These are phyloP conservation scores for Diophrys sp. DNA, from an alignment of 73 alveolate species.

Conservation along the genomic window DNA sequence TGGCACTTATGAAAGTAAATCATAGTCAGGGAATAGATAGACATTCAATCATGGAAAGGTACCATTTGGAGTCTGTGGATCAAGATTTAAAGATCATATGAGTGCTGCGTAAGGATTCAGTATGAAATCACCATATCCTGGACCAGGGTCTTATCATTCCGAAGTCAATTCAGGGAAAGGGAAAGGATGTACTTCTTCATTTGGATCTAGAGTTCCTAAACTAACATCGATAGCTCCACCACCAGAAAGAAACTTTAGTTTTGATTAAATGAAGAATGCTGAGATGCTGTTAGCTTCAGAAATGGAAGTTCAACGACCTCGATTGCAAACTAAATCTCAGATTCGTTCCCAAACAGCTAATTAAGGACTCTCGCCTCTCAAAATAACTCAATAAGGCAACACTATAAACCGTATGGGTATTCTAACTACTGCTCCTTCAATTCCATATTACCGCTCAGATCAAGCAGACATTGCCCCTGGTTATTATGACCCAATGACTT, in stretches of 20 bases:
- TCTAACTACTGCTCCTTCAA: constrained; percentile 4
- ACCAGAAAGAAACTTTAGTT: not conserved
- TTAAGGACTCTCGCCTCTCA: not conserved
- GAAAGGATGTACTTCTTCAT: not conserved
- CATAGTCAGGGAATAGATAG: not conserved
- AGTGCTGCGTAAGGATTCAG: too few relatives aligned
- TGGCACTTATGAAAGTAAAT: not conserved
- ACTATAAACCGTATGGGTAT: not conserved
- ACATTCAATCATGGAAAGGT: not conserved
- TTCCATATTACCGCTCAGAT: not conserved
- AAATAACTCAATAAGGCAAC: not conserved
- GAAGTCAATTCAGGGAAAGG: too few relatives aligned
- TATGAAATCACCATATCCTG: not conserved
- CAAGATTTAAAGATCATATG: not conserved
- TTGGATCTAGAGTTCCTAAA: not conserved
- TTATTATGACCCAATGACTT: constrained; percentile 1
- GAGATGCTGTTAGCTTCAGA: not conserved
- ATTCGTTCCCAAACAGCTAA: not conserved
- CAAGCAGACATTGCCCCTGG: not conserved
- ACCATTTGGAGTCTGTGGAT: not conserved
- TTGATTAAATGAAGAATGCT: not conserved
- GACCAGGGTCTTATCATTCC: not conserved
- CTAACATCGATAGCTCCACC: not conserved
- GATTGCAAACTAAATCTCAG: too few relatives aligned
- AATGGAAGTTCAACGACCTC: not conserved